Conservation (phyloP, 768 basidiomycete species). For the Ephemerocybe angulata region DNA sequence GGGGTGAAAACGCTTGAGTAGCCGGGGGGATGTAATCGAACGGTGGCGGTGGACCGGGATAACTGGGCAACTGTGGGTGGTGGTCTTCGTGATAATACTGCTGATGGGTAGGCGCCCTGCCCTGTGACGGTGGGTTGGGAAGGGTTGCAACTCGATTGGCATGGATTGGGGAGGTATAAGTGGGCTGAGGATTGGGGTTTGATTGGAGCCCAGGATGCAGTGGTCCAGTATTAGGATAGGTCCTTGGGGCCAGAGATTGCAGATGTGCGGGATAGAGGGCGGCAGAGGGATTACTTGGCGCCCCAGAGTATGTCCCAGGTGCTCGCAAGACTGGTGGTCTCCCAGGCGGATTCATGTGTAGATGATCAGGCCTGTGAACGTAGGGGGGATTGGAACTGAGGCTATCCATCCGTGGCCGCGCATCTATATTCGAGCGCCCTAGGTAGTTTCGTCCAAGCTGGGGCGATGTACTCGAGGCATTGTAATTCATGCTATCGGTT, state of each 20-base stretch:
- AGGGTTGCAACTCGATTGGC: neutral
- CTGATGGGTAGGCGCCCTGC: neutral
- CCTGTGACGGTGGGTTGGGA: neutral
- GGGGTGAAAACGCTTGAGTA: conserved; percentile 18
- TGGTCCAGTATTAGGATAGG: conserved; percentile 24
- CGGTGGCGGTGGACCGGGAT: neutral
- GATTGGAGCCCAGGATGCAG: conserved; percentile 20
- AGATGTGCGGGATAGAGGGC: conserved; percentile 33
- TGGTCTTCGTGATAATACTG: neutral
- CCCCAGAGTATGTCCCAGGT: neutral
- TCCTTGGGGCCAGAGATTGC: conserved; percentile 25
- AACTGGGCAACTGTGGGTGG: conserved; percentile 3
- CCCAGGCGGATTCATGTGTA: conserved; percentile 19
- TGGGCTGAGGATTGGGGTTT: neutral
- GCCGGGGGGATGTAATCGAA: conserved; percentile 5
- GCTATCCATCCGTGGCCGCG: neutral
- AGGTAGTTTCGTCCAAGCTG: neutral
- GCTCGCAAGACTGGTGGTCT: neutral
- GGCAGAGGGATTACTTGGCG: conserved; percentile 11
- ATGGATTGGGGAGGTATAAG: neutral
- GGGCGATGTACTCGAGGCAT: neutral
- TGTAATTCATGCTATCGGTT: no score
- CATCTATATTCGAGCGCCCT: neutral
- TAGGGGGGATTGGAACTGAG: conserved; percentile 20
- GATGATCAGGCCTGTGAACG: conserved; percentile 29